Conservation (phyloP, 352 stramenopile genomes). For the Globisporangium abappressorium region DNA sequence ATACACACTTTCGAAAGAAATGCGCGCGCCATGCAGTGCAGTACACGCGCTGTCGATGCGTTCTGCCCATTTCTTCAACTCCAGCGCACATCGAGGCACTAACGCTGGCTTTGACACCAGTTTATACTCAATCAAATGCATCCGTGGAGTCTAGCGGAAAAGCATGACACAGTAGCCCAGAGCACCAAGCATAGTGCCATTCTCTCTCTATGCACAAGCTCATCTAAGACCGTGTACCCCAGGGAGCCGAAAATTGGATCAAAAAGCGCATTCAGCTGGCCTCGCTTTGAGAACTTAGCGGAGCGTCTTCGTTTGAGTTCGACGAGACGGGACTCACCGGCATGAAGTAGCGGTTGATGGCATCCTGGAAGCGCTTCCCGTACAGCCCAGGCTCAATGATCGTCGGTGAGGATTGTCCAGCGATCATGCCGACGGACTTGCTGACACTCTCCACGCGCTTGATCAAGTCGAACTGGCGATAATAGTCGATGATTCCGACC, state of each 20-base stretch:
- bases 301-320: slow-evolving; percentile 29
- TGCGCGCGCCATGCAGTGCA: slow-evolving; percentile 46
- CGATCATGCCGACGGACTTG: slow-evolving; percentile 98
- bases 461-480: slow-evolving; percentile 98
- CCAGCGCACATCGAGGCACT: slow-evolving; percentile 55
- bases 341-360: slow-evolving; percentile 97
- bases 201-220: background rate
- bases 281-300: background rate
- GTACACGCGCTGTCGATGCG: slow-evolving; percentile 61
- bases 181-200: background rate
- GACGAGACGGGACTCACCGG: slow-evolving; percentile 87
- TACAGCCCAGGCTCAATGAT: slow-evolving; percentile 98
- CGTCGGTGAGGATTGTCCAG: slow-evolving; percentile 95
- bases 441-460: slow-evolving; percentile 98
- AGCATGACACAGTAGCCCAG: background rate
- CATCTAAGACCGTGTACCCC: background rate
- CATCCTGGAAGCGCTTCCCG: slow-evolving; percentile 93
- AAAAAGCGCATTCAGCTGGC: background rate
- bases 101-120: slow-evolving; percentile 31
- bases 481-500: slow-evolving; percentile 99
- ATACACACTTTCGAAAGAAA: slow-evolving; percentile 50
- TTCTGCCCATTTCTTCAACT: slow-evolving; percentile 51
- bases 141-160: background rate
- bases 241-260: background rate
- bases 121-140: slow-evolving; percentile 10